phyloP scores from a whole-genome alignment of 2,329 filamentous ascomycete genomes.

The Microcyclospora tardicrescens region DNA sequence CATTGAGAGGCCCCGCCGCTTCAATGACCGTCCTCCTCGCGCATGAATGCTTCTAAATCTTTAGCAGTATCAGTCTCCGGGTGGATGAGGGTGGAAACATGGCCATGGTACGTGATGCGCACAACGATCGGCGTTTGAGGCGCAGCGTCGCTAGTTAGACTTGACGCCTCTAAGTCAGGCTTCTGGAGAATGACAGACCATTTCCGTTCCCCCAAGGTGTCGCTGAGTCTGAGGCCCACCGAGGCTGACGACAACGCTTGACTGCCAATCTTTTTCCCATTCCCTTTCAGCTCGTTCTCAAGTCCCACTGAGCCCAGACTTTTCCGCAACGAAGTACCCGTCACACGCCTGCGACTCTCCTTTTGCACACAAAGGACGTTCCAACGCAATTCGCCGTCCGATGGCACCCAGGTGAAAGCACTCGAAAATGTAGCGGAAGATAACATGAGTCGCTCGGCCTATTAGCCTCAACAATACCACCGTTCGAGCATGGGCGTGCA shows the following conservation, averaged over 20 bases:
- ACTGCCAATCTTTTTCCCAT: slow-evolving; percentile 54
- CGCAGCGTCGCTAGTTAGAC: slow-evolving; percentile 3
- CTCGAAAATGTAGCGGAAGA: too few species aligned
- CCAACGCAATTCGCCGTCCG: too few species aligned
- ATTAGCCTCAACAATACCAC: too few species aligned
- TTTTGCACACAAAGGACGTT: too few species aligned
- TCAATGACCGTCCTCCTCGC: slow-evolving; percentile 47
- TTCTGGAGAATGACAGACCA: neutral
- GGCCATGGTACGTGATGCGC: neutral
- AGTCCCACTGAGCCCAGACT: too few species aligned
- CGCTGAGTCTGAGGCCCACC: slow-evolving; percentile 56
- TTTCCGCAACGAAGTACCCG: too few species aligned
- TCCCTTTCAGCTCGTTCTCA: neutral
- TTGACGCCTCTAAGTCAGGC: slow-evolving; percentile 2
- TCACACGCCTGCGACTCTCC: too few species aligned
- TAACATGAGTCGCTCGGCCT: too few species aligned
- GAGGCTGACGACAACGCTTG: slow-evolving; percentile 63
- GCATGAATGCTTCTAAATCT: slow-evolving; percentile 3
- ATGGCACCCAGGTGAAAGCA: too few species aligned
- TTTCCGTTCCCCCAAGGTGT: slow-evolving; percentile 53
- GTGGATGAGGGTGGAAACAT: neutral
- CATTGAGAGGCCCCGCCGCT: slow-evolving; percentile 68
- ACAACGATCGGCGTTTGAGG: slow-evolving; percentile 3
- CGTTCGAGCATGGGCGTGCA: too few species aligned
- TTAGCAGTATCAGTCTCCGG: neutral